Evolutionary conservation across 306 rosid genomes (phyloP), one percentile per base, ranked within the genome.

Genomic region (Lagenaria siceraria): DNA sequence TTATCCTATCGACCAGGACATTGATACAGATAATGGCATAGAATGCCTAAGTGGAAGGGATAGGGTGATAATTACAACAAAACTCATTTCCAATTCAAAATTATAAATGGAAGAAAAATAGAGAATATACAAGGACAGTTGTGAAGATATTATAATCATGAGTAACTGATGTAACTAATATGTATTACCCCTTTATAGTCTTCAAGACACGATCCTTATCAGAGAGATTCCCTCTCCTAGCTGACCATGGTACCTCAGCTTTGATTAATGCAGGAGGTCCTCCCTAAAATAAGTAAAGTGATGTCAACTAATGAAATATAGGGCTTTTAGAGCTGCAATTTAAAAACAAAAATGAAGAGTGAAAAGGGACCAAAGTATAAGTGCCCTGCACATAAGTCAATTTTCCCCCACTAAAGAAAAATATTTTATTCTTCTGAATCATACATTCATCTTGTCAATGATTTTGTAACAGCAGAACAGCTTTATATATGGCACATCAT

Each of bases 191-290:
- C 83, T 96, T 96, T 10, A 96, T 91, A 60, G 98, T 92, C 87
- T 92, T 96, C 85, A 90, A 70, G 46, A 92, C 98, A 74, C 98
- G 98, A 66, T 92, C 99, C 79, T 88, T 90, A 0, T 96, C 99
- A 80, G 99, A 90, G 52, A 90, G 88, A 71, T 35, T 87, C 79
- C 85, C 99, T 83, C 85, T 96, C 84, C 92, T 89, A 53, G 88
- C 92, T 63, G 99, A 96, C 99, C 99, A 96, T 59, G 98, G 99
- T 73, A 89, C 91, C 74, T 89, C 97, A 46, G 98, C 99, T 85
- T 92, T 96, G 80, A 87, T 85, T 65, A 96, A 82, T 56, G 90
- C 81, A n/a, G 91, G 82, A 71, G 97, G 85, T 77, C 93, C 97
- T 71, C 91, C 97, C 98, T 92, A 85, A 77, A 75, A 53, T 42